Evolutionary conservation across 345 rosid genomes (phyloP), one percentile per base, ranked within the genome.

Genomic region (Eucalyptus cloeziana): DNA sequence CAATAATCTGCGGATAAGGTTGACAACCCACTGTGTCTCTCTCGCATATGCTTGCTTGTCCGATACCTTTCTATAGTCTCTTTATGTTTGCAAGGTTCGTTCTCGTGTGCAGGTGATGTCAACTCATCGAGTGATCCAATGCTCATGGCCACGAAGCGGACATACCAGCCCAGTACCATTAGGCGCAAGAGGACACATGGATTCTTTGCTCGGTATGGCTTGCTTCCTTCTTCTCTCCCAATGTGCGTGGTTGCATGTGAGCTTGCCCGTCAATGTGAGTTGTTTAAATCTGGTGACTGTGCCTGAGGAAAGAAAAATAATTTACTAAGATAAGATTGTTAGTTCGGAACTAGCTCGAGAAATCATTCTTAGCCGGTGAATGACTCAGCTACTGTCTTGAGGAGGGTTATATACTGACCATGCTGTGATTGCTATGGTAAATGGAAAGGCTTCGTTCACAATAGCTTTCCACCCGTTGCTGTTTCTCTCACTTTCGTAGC

Each of bases 141-240:
- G 95, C 94, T 97, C 58, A 91, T 94, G 79, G 91, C 93, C 87
- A 94, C 98, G 10, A 98, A 98, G 88, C 92, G 99, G 93, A 97
- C 98, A 80, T 97, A 90, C 94, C 99, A 98, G 90, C 99, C 99
- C 81, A 98, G 99, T 92, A 89, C 91, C 90, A 91, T 98, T 86
- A 95, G 93, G 90, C 97, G 99, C 79, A 97, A 98, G 93, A 93
- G 99, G 58, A 98, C 91, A 85, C 98, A 95, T 91, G 99, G 99
- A 24, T 98, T 91, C 93, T 97, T 97, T 88, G 98, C 98, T 60
- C 97, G 99, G 99, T 97, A 94, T 76, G 54, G 87, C 87, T 87
- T 85, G 91, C 91, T 21, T 31, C 9, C 24, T 49, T 24, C 76
- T 27, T 37, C 90, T 44, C 30, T 30, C 31, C 33, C 87, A 16